Percentiles rank a stretch among this genome's conserved stretches.
These are phyloP conservation scores for Pseudevernia furfuracea DNA, from an alignment of 495 filamentous ascomycete species.

Conservation along the genomic window DNA sequence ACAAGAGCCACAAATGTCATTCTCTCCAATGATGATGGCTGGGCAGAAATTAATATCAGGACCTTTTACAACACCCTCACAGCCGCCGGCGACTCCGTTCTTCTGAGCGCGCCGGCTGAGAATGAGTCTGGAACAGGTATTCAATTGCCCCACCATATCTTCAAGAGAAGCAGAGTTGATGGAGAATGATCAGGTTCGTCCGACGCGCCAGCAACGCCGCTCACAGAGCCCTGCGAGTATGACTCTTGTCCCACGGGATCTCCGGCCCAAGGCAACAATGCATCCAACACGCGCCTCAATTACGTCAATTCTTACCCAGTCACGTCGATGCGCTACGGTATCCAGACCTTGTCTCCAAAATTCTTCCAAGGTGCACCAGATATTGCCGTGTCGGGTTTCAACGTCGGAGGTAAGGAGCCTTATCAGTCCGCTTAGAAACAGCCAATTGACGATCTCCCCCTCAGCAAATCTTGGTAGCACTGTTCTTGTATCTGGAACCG, in stretches of 20 bases:
- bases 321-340: constrained; percentile 56
- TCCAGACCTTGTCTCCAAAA: constrained; percentile 45
- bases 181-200: constrained; percentile 39
- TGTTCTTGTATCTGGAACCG: constrained; percentile 54
- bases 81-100: constrained; percentile 47
- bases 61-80: constrained; percentile 46
- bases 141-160: constrained; percentile 11
- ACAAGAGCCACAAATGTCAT: constrained; percentile 42
- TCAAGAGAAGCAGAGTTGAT: not conserved
- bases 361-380: constrained; percentile 48
- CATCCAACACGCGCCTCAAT: constrained; percentile 50
- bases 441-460: not conserved
- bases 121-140: constrained; percentile 56
- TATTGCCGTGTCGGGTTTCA: constrained; percentile 56
- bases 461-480: constrained; percentile 43
- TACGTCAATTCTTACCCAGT: constrained; percentile 65
- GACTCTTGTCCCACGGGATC: constrained; percentile 50
- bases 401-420: constrained; percentile 42
- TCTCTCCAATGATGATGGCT: constrained; percentile 64
- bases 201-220: constrained; percentile 40
- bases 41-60: constrained; percentile 60
- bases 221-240: constrained; percentile 46
- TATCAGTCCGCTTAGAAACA: not conserved
- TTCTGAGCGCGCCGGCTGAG: constrained; percentile 57
- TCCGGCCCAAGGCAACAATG: constrained; percentile 47